Evolutionary conservation across 1,284 basidiomycete species (phyloP).

Genomic region (Cyathus olla): DNA sequence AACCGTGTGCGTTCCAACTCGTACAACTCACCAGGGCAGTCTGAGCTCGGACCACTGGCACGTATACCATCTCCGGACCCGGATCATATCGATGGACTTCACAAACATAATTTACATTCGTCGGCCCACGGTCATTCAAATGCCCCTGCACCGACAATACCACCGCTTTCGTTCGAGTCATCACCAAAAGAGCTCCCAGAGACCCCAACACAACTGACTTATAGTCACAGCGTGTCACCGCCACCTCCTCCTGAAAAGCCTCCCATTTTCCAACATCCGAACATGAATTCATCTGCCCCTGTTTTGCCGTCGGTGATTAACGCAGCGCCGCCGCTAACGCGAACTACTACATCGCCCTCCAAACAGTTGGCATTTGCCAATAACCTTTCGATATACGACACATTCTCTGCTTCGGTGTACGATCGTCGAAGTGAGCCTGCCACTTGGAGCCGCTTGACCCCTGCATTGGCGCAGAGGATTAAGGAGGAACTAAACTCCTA

Average conservation of each 20-base stretch:
- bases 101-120: constrained; percentile 69
- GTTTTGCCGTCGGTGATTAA: constrained; percentile 74
- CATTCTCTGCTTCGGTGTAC: constrained; percentile 92
- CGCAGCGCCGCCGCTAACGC: constrained; percentile 64
- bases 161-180: constrained; percentile 71
- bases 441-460: constrained; percentile 96
- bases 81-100: constrained; percentile 87
- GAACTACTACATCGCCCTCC: constrained; percentile 71
- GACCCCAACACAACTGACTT: constrained; percentile 31
- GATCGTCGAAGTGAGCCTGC: constrained; percentile 96
- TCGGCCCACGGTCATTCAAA: constrained; percentile 33
- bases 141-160: constrained; percentile 55
- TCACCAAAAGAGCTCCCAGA: constrained; percentile 49
- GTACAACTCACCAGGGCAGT: constrained; percentile 70
- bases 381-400: constrained; percentile 95
- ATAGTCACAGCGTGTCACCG: constrained; percentile 13
- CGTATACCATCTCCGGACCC: constrained; percentile 85
- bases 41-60: constrained; percentile 79
- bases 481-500: constrained; percentile 97
- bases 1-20: constrained; percentile 82
- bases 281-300: constrained; percentile 90
- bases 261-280: constrained; percentile 78
- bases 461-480: constrained; percentile 93
- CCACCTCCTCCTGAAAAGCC: constrained; percentile 36
- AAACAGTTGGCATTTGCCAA: constrained; percentile 90